Evolutionary conservation across 345 rosid species (phyloP), one percentile per base, ranked within the genome.

Genomic region (Dimocarpus longan): DNA sequence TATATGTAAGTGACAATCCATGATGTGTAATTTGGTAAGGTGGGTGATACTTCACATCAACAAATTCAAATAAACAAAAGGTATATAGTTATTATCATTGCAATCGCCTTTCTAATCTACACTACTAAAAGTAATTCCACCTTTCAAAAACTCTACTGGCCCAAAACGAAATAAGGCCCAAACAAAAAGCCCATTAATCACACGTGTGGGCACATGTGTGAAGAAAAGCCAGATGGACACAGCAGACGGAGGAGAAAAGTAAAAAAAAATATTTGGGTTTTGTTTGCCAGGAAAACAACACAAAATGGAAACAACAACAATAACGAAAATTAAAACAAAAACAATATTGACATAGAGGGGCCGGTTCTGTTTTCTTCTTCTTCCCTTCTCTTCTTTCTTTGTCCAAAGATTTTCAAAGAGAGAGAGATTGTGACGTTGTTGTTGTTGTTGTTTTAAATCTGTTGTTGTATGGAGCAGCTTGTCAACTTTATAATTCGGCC

Each of bases 401-500:
- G 62, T 81, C 78, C 65, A 37, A 44, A 44, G 7, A 1, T 44
- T 44, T 44, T 44, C 28, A 26, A 26, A 26, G 37, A 78, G 6
- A 63, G 74, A 52, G 54, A 46, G 70, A 54, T 77, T 60, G 39
- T 73, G 56, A 48, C 8, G 50, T 71, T 66, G 37, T 32, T 32
- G 59, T 68, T 22, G n/a, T n/a, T n/a, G 39, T 75, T 15, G 21
- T 65, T 64, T 19, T 46, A 78, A 84, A 87, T 87, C 86, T 50
- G 46, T 19, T 48, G 46, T 19, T 48, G 48, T 62, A 94, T 94
- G 98, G 98, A 94, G 78, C 98, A 92, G 84, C 97, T 96, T 79
- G 90, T 96, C 37, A 96, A 86, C 92, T 96, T 96, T 84, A 91
- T 96, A 12, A 93, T 96, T 80, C 91, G 99, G 73, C 99, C 99